Percentiles rank a stretch among this genome's conserved stretches.
Conservation (phyloP, 495 filamentous ascomycete species). For the Lentithecium fluviatile region DNA sequence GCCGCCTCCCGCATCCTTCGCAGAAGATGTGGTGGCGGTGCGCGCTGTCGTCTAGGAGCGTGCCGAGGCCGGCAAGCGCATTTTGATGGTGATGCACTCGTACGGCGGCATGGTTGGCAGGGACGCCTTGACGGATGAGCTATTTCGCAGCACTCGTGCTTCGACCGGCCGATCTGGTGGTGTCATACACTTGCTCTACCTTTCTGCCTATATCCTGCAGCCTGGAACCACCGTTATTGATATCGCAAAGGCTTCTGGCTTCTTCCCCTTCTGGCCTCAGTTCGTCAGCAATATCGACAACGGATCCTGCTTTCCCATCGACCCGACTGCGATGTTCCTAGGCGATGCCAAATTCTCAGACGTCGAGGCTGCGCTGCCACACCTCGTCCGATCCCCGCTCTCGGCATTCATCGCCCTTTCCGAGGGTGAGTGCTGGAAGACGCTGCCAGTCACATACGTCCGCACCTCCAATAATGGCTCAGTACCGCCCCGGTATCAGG, state of each 20-base stretch:
- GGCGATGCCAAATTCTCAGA: constrained; percentile 33
- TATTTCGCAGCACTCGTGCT: constrained; percentile 34
- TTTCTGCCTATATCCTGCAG: constrained; percentile 43
- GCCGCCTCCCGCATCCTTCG: constrained; percentile 35
- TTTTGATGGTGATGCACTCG: constrained; percentile 47
- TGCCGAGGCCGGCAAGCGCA: constrained; percentile 35
- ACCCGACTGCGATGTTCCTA: constrained; percentile 39
- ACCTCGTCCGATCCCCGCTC: constrained; percentile 12
- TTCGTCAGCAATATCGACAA: constrained; percentile 32
- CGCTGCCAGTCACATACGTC: constrained; percentile 14
- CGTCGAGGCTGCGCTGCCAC: constrained; percentile 33
- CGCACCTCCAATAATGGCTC: not conserved
- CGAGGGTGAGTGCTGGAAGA: constrained; percentile 12
- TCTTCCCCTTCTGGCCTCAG: constrained; percentile 31
- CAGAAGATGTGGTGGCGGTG: constrained; percentile 39
- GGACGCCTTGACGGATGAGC: constrained; percentile 38
- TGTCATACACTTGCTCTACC: constrained; percentile 46
- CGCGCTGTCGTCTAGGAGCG: constrained; percentile 33
- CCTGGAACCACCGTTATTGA: constrained; percentile 30
- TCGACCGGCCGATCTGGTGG: constrained; percentile 40
- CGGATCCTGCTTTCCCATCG: constrained; percentile 29
- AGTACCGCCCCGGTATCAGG: constrained; percentile 4
- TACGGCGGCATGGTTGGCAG: constrained; percentile 47
- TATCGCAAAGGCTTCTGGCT: constrained; percentile 33
- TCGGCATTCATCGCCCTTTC: not conserved